Base-by-base conservation (phyloP, 1,284 basidiomycete species). In the Papiliotrema flavescens region DNA sequence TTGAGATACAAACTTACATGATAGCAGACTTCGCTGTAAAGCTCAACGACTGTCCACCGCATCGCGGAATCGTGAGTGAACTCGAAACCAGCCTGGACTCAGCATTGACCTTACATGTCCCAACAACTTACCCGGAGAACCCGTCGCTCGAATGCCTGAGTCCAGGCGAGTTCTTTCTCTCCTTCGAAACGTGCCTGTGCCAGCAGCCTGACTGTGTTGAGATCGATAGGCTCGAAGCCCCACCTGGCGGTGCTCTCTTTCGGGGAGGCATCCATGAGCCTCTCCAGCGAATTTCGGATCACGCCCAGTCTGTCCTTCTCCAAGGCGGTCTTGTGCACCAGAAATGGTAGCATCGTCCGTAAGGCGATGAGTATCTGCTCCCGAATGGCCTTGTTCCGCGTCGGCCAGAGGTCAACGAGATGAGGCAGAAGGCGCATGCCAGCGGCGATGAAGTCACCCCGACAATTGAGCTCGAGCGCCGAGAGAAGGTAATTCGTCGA, bases 11-110 rank as follows among this genome's bases (percentile, higher is more conserved):
- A 3, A 55, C 72, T 57, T 65, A 90, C 89, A 78, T 85, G 83
- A 47, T 82, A 80, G 9, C 83, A 81, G 65, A 85, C 87, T 65
- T 93, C 89, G 4, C 90, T 87, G 57, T 89, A 87, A n/a, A 96
- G 76, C 69, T 94, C 86, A 3, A 94, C 75, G 1, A 85, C 80
- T 1, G 84, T 82, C 93, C 94, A 98, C 0, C 84, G 80, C 36
- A 90, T 70, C 0, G 89, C 88, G 68, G 90, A 85, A 22, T 75
- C 78, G 0, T 81, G 67, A 54, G 84, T 83, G 64, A 97, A 90
- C 59, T 83, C 82, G 76, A 81, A 83, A 2, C 89, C 89, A 42
- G 85, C 81, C 68, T 68, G 46, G 7, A 6, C 40, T 60, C 49
- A 62, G 55, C 43, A n/a, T 49, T 26, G 14, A 28, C n/a, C 20